A percentile compares a stretch with the other conserved stretches of the same genome.
Conservation (phyloP, 768 basidiomycete genomes). For the Mycena indigotica region DNA sequence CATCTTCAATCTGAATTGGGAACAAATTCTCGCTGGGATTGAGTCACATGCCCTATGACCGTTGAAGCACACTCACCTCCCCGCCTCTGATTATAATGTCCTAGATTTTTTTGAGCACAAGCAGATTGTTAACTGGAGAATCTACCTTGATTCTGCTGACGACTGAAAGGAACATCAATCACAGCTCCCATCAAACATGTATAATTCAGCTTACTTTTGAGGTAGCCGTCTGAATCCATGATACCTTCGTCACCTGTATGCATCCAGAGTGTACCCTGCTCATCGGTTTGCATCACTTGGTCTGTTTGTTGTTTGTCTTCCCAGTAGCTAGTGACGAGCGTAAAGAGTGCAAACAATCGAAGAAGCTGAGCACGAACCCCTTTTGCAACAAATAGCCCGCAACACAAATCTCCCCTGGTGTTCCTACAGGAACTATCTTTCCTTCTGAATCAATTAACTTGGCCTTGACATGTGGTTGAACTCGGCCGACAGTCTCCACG, state of each 20-base stretch:
- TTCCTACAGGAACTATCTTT: slow-evolving; percentile 68
- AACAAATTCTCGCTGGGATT: slow-evolving; percentile 73
- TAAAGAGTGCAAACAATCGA: background rate
- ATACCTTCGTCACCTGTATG: slow-evolving; percentile 81
- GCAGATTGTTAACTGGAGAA: background rate
- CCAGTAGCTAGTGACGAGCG: slow-evolving; percentile 63
- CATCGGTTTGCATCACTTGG: slow-evolving; percentile 55
- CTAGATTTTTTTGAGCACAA: slow-evolving; percentile 31
- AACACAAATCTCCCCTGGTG: slow-evolving; percentile 72
- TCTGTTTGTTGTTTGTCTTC: slow-evolving; percentile 67
- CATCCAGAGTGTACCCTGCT: slow-evolving; percentile 72
- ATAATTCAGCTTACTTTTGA: slow-evolving; percentile 68
- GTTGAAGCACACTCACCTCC: slow-evolving; percentile 53
- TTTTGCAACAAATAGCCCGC: slow-evolving; percentile 80
- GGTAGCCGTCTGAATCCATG: slow-evolving; percentile 80
- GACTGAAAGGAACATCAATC: slow-evolving; percentile 43
- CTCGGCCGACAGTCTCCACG: slow-evolving; percentile 79
- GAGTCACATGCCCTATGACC: no score
- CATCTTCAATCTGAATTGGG: slow-evolving; percentile 84
- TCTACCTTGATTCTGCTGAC: slow-evolving; percentile 76
- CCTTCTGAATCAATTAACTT: slow-evolving; percentile 65
- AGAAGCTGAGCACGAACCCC: slow-evolving; percentile 48
- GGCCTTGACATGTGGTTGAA: slow-evolving; percentile 77
- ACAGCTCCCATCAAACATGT: background rate
- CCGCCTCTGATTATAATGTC: slow-evolving; percentile 88